Percentiles rank a stretch among this genome's conserved stretches.
phyloP scores from a whole-genome alignment of 140 eudicot species.

The Stevia rebaudiana region DNA sequence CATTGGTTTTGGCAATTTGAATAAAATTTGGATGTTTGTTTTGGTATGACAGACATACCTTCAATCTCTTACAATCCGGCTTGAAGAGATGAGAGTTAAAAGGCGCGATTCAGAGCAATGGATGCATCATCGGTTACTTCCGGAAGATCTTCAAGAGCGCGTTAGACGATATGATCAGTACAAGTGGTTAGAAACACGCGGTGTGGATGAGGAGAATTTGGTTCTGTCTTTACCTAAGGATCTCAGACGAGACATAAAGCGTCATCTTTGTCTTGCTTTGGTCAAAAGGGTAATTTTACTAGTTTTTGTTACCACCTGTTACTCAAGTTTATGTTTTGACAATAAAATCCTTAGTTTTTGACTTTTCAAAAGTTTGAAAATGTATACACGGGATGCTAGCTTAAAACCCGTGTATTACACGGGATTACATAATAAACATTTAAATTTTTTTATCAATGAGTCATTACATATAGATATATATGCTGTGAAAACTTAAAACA shows the following conservation, averaged over 20 bases:
- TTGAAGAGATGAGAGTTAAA: conserved; percentile 96
- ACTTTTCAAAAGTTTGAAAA: neutral
- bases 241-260: conserved; percentile 92
- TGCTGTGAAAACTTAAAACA: too few species aligned
- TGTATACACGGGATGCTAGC: too few species aligned
- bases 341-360: neutral
- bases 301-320: neutral
- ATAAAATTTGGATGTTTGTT: conserved; percentile 9
- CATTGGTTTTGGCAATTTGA: neutral
- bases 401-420: too few species aligned
- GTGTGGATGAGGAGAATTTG: conserved; percentile 89
- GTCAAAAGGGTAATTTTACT: conserved; percentile 74
- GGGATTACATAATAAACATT: too few species aligned
- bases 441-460: too few species aligned
- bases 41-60: conserved; percentile 64
- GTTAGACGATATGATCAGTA: conserved; percentile 92
- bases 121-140: conserved; percentile 98
- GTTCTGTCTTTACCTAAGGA: conserved; percentile 87
- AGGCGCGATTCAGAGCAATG: conserved; percentile 97
- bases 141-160: conserved; percentile 79
- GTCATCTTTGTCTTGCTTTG: conserved; percentile 97
- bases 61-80: conserved; percentile 89
- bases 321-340: neutral
- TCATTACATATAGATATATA: too few species aligned
- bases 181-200: conserved; percentile 96